A percentile compares a stretch with the other conserved stretches of the same genome.
phyloP scores from a whole-genome alignment of 2,329 filamentous ascomycete species.

The Pleurostoma richardsiae region DNA sequence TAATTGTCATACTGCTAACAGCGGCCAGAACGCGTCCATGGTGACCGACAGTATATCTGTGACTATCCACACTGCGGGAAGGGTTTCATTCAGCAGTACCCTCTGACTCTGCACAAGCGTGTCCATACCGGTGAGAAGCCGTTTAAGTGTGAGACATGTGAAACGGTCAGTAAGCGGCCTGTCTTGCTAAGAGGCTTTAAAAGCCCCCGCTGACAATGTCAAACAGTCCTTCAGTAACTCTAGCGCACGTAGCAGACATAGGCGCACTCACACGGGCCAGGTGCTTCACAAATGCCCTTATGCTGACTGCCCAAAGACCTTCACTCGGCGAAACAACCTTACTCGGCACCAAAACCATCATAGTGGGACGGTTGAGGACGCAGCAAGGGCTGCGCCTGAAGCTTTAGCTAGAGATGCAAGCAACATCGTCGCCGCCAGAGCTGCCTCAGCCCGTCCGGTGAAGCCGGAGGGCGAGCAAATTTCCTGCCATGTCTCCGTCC shows the following conservation, averaged over 20 bases:
- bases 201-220: conserved; percentile 12
- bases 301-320: conserved; percentile 96
- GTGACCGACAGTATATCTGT: conserved; percentile 85
- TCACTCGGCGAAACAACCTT: conserved; percentile 89
- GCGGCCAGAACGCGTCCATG: conserved; percentile 82
- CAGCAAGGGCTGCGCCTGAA: conserved; percentile 81
- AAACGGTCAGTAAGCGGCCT: conserved; percentile 64
- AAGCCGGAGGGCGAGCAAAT: conserved; percentile 66
- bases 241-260: conserved; percentile 86
- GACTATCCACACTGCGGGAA: conserved; percentile 86
- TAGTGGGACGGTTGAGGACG: conserved; percentile 90
- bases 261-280: conserved; percentile 92
- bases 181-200: neutral
- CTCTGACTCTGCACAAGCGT: conserved; percentile 88
- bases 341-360: conserved; percentile 96
- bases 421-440: conserved; percentile 26
- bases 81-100: conserved; percentile 94
- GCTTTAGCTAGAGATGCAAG: conserved; percentile 58
- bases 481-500: conserved; percentile 68
- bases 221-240: conserved; percentile 89
- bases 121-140: conserved; percentile 98
- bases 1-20: conserved; percentile 14
- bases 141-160: conserved; percentile 93
- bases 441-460: conserved; percentile 36
- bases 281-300: conserved; percentile 97